Evolutionary conservation across 768 basidiomycete species (phyloP).

Genomic region (Leccinum rimulosum): DNA sequence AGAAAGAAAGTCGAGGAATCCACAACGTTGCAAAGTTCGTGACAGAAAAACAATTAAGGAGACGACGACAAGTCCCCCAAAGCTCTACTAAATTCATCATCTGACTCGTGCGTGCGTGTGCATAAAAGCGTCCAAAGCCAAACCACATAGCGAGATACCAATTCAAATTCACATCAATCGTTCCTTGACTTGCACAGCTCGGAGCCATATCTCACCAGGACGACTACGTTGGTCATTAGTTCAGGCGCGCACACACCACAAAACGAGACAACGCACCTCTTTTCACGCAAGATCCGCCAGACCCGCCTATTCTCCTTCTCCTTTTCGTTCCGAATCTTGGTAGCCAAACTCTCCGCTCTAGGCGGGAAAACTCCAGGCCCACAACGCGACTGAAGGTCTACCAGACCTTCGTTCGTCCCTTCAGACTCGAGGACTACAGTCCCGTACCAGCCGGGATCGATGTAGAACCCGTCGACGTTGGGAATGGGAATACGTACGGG

Average conservation of each 20-base stretch:
- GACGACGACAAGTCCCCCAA: background rate
- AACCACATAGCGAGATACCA: background rate
- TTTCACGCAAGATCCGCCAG: constrained; percentile 74
- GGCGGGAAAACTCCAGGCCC: constrained; percentile 66
- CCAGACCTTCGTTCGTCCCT: constrained; percentile 82
- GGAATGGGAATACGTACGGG: constrained; percentile 48
- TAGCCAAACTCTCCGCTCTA: constrained; percentile 39
- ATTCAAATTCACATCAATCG: constrained; percentile 41
- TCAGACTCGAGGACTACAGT: constrained; percentile 82
- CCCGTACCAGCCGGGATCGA: constrained; percentile 83
- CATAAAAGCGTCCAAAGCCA: background rate
- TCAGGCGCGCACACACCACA: background rate
- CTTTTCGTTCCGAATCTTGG: constrained; percentile 37
- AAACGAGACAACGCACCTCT: constrained; percentile 51
- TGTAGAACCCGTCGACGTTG: constrained; percentile 48
- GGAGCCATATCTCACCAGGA: constrained; percentile 29
- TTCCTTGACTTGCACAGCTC: constrained; percentile 66
- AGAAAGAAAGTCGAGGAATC: background rate
- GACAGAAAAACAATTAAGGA: background rate
- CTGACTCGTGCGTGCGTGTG: too few species aligned
- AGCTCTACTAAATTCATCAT: constrained; percentile 6
- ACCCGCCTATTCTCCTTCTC: constrained; percentile 49
- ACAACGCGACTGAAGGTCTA: constrained; percentile 74
- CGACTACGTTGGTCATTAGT: constrained; percentile 15
- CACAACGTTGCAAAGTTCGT: constrained; percentile 9